Percentiles rank a stretch among this genome's conserved stretches.
Evolutionary conservation across 495 filamentous ascomycete genomes (phyloP).

Genomic region (Staphylotrichum tortipilum): DNA sequence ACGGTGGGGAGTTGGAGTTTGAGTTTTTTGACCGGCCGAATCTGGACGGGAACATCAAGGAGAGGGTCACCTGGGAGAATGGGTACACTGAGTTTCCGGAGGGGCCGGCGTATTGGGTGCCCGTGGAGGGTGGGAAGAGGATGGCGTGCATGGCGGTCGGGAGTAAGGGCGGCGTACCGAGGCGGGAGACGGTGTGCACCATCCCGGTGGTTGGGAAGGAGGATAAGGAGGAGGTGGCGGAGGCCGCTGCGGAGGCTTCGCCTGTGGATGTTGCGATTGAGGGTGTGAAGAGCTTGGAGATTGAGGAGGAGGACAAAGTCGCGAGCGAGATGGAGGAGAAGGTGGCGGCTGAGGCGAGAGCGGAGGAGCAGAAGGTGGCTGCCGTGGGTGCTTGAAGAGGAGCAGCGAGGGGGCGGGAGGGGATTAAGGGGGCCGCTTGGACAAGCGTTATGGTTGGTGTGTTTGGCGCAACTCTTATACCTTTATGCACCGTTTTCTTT

Average conservation of each 20-base stretch:
- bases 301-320: constrained; percentile 6
- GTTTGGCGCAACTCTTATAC: constrained; percentile 1
- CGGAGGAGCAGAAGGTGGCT: constrained; percentile 4
- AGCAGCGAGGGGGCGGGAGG: background rate
- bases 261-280: constrained; percentile 6
- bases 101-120: constrained; percentile 43
- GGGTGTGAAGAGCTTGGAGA: constrained; percentile 11
- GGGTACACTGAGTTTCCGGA: constrained; percentile 37
- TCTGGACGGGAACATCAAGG: constrained; percentile 52
- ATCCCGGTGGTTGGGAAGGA: constrained; percentile 29
- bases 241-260: background rate
- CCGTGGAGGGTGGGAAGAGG: constrained; percentile 30
- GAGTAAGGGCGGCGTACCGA: constrained; percentile 24
- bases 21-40: constrained; percentile 63
- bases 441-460: too few species aligned
- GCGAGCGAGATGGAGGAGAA: constrained; percentile 19
- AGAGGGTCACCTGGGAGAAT: constrained; percentile 41
- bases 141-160: constrained; percentile 42
- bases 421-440: background rate
- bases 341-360: background rate
- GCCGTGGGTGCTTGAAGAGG: background rate
- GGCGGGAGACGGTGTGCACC: constrained; percentile 35
- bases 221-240: background rate
- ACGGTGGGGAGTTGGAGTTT: constrained; percentile 77
- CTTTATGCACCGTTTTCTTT: background rate